These are phyloP conservation scores for Colletotrichum agaves DNA, from an alignment of 2,329 filamentous ascomycete species.

Conservation along the genomic window DNA sequence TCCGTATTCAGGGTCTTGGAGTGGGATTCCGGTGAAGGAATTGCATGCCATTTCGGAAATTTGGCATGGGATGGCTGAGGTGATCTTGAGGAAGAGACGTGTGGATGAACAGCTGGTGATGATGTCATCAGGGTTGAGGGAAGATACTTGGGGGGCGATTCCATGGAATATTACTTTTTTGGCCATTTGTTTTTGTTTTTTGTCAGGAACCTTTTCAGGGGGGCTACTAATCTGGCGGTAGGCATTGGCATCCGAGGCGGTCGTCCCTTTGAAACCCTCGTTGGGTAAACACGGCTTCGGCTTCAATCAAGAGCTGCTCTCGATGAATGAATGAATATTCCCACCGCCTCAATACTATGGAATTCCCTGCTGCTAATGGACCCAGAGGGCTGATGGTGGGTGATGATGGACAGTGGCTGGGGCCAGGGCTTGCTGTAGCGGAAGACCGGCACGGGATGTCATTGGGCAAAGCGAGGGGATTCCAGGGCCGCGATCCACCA, in stretches of 20 bases:
- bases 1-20: not conserved
- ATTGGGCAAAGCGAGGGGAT: constrained; percentile 19
- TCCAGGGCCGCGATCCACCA: not conserved
- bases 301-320: not conserved
- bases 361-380: not conserved
- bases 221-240: not conserved
- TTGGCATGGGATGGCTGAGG: constrained; percentile 13
- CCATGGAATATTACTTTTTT: no score
- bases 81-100: constrained; percentile 1
- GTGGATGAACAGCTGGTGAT: constrained; percentile 20
- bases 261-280: not conserved
- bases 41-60: constrained; percentile 16
- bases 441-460: constrained; percentile 29
- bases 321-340: not conserved
- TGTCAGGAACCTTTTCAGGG: not conserved
- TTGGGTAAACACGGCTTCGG: not conserved
- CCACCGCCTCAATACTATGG: no score
- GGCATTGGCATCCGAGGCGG: constrained; percentile 25
- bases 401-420: constrained; percentile 12
- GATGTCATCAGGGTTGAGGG: constrained; percentile 27
- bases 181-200: no score
- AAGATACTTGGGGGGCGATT: not conserved
- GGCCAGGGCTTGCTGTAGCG: constrained; percentile 2
- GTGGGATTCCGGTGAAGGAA: not conserved
- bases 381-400: not conserved